A percentile compares a stretch with the other conserved stretches of the same genome.
Conservation (phyloP, 2,329 filamentous ascomycete species). For the Beauveria scarabaeidicola region DNA sequence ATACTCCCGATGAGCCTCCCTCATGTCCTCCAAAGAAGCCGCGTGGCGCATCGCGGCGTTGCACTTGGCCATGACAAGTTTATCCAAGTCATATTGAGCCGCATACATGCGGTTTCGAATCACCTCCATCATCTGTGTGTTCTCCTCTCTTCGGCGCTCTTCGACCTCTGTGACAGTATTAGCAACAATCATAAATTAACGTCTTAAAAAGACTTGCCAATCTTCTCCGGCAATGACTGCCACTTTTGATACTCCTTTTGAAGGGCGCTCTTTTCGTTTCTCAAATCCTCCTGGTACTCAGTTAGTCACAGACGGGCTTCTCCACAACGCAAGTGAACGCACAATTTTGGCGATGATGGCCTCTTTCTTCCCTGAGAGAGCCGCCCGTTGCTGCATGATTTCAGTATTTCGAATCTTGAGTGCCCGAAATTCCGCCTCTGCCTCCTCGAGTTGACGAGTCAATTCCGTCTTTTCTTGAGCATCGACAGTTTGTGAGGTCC, state of each 20-base stretch:
- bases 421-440: constrained; percentile 26
- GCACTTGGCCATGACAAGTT: constrained; percentile 46
- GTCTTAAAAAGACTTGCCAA: constrained; percentile 42
- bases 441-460: constrained; percentile 40
- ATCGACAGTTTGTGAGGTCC: constrained; percentile 73
- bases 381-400: constrained; percentile 20
- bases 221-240: constrained; percentile 59
- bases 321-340: constrained; percentile 12
- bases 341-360: constrained; percentile 23
- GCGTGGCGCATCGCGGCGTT: constrained; percentile 44
- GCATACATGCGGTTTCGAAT: constrained; percentile 33
- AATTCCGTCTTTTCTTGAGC: constrained; percentile 54
- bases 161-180: constrained; percentile 24
- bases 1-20: constrained; percentile 52
- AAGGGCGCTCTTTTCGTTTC: constrained; percentile 55
- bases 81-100: constrained; percentile 47
- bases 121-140: constrained; percentile 25
- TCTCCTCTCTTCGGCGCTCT: constrained; percentile 23
- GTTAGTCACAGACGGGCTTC: constrained; percentile 15
- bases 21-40: constrained; percentile 54
- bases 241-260: constrained; percentile 60
- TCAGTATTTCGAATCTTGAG: constrained; percentile 25
- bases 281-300: constrained; percentile 36
- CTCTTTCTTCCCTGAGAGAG: constrained; percentile 34
- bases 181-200: constrained; percentile 8